Evolutionary conservation across 73 alveolate genomes (phyloP).

Genomic region (Stentor roeselii): DNA sequence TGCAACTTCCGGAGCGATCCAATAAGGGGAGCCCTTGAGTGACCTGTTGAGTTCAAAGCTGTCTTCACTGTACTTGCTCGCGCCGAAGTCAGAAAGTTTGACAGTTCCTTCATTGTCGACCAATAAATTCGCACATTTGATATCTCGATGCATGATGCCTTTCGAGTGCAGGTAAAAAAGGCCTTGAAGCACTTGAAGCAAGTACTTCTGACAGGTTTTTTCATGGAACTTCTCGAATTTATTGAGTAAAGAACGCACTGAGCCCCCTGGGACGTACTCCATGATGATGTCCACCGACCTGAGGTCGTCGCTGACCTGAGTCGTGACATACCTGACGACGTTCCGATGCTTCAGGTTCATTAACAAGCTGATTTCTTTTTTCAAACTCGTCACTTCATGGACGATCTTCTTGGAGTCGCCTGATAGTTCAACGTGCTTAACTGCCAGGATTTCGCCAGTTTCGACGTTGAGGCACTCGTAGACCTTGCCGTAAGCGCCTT

Average conservation of each 20-base stretch:
- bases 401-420: no score
- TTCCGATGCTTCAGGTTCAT: conserved; percentile 35
- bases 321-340: conserved; percentile 39
- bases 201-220: not conserved
- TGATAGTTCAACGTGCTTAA: conserved; percentile 28
- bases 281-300: conserved; percentile 59
- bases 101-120: conserved; percentile 55
- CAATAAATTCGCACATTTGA: conserved; percentile 65
- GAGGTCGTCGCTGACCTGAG: conserved; percentile 34
- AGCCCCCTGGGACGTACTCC: conserved; percentile 94
- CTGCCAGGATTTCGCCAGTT: conserved; percentile 32
- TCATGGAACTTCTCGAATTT: conserved; percentile 39
- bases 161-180: conserved; percentile 52
- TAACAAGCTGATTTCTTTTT: conserved; percentile 45
- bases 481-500: conserved; percentile 34
- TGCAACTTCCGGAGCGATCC: conserved; percentile 68
- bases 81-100: conserved; percentile 76
- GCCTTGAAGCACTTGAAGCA: conserved; percentile 56
- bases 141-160: conserved; percentile 61
- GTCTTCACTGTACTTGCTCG: no score
- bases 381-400: conserved; percentile 39
- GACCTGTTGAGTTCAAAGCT: no score
- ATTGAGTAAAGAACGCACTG: conserved; percentile 48
- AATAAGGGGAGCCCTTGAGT: no score
- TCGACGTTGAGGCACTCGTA: conserved; percentile 24